Evolutionary conservation across 495 filamentous ascomycete genomes (phyloP).

Genomic region (Penicillium desertorum): DNA sequence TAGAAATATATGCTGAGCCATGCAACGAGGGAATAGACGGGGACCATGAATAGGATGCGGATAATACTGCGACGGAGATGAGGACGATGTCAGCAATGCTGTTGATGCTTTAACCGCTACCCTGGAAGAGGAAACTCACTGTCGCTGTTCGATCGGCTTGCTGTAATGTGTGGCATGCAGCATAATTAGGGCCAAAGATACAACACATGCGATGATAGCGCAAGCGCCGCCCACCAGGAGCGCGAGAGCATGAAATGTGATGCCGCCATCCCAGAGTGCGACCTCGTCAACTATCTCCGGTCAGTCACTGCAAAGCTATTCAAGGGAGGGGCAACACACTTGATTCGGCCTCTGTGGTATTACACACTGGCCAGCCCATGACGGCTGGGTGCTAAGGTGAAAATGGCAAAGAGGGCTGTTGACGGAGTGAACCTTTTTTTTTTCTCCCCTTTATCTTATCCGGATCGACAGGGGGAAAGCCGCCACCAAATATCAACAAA

Average conservation of each 20-base stretch:
- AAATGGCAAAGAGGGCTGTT: constrained; percentile 13
- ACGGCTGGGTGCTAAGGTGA: constrained; percentile 21
- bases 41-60: constrained; percentile 88
- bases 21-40: constrained; percentile 75
- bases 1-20: constrained; percentile 79
- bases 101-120: background rate
- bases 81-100: constrained; percentile 18
- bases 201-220: constrained; percentile 40
- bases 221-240: constrained; percentile 51
- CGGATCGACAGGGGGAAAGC: constrained; percentile 27
- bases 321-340: constrained; percentile 33
- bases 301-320: constrained; percentile 13
- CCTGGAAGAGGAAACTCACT: constrained; percentile 43
- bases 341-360: constrained; percentile 47
- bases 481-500: constrained; percentile 10
- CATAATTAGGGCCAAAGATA: constrained; percentile 60
- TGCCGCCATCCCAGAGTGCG: constrained; percentile 47
- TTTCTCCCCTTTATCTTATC: constrained; percentile 23
- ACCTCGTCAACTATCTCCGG: constrained; percentile 39
- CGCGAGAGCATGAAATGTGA: constrained; percentile 50
- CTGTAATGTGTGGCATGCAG: constrained; percentile 81
- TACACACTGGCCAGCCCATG: constrained; percentile 54
- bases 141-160: constrained; percentile 77
- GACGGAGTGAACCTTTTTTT: constrained; percentile 12
- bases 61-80: constrained; percentile 66